A percentile compares a stretch with the other conserved stretches of the same genome.
Conservation (phyloP, 768 basidiomycete genomes). For the Nevesoporus exiguus region DNA sequence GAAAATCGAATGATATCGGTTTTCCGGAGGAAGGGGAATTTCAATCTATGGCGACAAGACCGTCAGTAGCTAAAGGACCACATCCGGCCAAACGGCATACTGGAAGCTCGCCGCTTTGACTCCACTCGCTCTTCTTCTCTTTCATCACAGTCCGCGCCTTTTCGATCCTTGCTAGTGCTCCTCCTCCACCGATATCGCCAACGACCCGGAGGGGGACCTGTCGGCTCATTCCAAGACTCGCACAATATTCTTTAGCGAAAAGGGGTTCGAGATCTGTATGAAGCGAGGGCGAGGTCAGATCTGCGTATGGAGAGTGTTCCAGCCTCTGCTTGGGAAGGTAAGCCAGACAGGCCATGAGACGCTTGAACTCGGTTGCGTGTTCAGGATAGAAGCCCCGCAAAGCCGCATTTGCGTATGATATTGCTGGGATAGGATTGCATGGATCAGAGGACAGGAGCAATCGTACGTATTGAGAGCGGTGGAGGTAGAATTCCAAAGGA, state of each 20-base stretch:
- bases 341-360: conserved; percentile 64
- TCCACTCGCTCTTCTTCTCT: conserved; percentile 91
- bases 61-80: not conserved
- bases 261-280: conserved; percentile 77
- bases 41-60: conserved; percentile 64
- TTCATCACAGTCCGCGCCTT: conserved; percentile 93
- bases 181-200: conserved; percentile 89
- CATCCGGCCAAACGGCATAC: conserved; percentile 38
- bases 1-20: conserved; percentile 95
- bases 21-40: conserved; percentile 80
- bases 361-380: conserved; percentile 60
- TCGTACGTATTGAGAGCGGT: conserved; percentile 86
- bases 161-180: conserved; percentile 87
- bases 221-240: conserved; percentile 81
- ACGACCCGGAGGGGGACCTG: conserved; percentile 86
- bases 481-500: conserved; percentile 83
- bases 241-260: conserved; percentile 89
- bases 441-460: conserved; percentile 64
- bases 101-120: conserved; percentile 83
- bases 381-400: conserved; percentile 61
- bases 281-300: conserved; percentile 65
- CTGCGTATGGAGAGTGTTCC: conserved; percentile 68
- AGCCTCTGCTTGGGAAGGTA: conserved; percentile 70
- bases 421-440: conserved; percentile 53
- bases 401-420: conserved; percentile 70